Evolutionary conservation across 352 stramenopile genomes (phyloP), one percentile per base, ranked within the genome.

Genomic region (Blastocystis sp.): DNA sequence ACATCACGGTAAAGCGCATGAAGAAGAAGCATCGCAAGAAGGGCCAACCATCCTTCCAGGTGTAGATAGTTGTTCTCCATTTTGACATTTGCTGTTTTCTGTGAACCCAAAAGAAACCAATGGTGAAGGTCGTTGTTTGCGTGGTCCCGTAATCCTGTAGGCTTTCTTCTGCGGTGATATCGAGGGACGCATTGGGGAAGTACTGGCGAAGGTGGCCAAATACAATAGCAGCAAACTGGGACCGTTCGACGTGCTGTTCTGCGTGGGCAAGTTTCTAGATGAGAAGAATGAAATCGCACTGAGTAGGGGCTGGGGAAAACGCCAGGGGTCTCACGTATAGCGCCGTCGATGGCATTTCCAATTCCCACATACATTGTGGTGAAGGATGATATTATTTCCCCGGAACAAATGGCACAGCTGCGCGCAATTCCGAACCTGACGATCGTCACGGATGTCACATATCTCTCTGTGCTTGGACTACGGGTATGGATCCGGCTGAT

Each of bases 161-260:
- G 74, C 57, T 19, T n/a, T 84, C 2, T 69, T 84, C 21, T 84
- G 74, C 38, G 74, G 74, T 69, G 74, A 84, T 68, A 69, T 84
- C 10, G 74, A 84, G 52, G 74, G 74, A 21, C 48, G 69, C 69
- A 52, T 84, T 42, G 28, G 66, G 42, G 74, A 84, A n/a, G 74
- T 63, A 21, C 3, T 69, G 38, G 57, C 34, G 2, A 61, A 43
- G 34, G 74, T 84, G 9, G 17, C 17, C 24, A 84, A 84, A 34
- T 28, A 54, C 3, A 69, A 68, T 24, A 34, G 54, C 34, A 84
- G 74, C 34, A 84, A 69, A 24, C 52, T 63, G 11, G 74, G 74
- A 34, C 74, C 74, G 4, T 84, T 84, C n/a, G 74, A 84, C 42
- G 74, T 84, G 0, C 61, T 84, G 4, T 84, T 84, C 28, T 84